A percentile compares a stretch with the other conserved stretches of the same genome.
Evolutionary conservation across 2,329 filamentous ascomycete genomes (phyloP).

Genomic region (Epichloe amarillans): DNA sequence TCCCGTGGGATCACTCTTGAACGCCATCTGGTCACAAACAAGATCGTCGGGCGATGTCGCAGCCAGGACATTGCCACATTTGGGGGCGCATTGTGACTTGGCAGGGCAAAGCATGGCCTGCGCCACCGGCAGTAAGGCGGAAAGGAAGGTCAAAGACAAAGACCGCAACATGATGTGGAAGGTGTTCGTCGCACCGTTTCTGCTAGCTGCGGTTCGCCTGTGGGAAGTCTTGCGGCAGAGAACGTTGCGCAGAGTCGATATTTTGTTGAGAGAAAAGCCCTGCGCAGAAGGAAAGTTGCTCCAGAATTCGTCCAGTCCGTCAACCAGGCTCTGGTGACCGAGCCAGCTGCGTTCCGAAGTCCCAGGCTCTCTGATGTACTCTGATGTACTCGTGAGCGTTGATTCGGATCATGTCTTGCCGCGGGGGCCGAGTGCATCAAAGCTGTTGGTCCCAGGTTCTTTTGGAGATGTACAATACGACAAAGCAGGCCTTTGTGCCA

Average conservation of each 20-base stretch:
- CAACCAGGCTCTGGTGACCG: not conserved
- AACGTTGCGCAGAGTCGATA: too few relatives aligned
- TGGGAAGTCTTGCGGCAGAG: too few relatives aligned
- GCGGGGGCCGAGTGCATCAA: not conserved
- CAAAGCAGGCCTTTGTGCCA: too few relatives aligned
- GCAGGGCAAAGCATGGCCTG: constrained; percentile 28
- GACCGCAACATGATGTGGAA: not conserved
- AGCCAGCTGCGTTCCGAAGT: not conserved
- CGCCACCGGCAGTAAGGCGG: constrained; percentile 9
- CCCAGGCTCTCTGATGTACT: not conserved
- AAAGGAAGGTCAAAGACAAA: not conserved
- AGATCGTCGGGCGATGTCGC: constrained; percentile 33
- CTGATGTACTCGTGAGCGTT: not conserved
- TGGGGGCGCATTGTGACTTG: constrained; percentile 34
- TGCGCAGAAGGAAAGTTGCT: not conserved
- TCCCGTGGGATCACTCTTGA: constrained; percentile 24
- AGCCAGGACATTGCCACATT: constrained; percentile 40
- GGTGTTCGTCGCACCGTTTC: not conserved
- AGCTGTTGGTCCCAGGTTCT: not conserved
- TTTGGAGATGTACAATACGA: not conserved
- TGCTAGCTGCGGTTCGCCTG: too few relatives aligned
- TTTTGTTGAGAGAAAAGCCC: too few relatives aligned
- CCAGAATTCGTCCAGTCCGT: not conserved
- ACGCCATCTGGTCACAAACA: constrained; percentile 30
- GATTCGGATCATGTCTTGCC: not conserved